Evolutionary conservation across 441 rosid species (phyloP), one percentile per base, ranked within the genome.

Genomic region (Gossypium schwendimanii): DNA sequence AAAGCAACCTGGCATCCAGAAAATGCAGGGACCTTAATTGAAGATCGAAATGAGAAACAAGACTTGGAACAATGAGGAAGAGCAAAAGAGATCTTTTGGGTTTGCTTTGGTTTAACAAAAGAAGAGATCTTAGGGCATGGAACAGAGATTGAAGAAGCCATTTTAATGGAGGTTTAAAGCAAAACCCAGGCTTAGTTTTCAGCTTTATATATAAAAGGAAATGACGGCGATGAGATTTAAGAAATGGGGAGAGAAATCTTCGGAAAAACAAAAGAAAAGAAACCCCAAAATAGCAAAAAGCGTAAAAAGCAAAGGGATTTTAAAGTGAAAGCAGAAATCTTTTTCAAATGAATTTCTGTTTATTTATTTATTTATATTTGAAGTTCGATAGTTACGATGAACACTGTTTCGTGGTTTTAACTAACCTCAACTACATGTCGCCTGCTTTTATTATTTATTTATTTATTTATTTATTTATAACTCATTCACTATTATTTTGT

Each of bases 131-230:
- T 89, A 41, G 93, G 87, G 75, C 83, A 86, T 44, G 97, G 88
- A 66, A 84, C 84, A 0, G 90, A 80, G 62, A 79, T 74, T 18
- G 94, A 85, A 24, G 89, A 85, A 24, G 91, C 87, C 98, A 93
- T 91, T 33, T 59, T 59, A 26, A 36, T n/a, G 15, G 50, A 1
- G 18, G 24, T 76, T 41, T 14, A 54, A 6, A 66, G 55, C 64
- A 67, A 36, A 73, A 63, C 61, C 69, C 44, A 63, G 3, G 24
- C 28, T 5, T 12, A n/a, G 55, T 33, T 72, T 28, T 11, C 41
- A 72, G 36, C 21, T 49, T 6, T 49, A 6, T 72, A 61, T 28
- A 47, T 61, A 61, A 0, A 55, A 6, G 24, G 15, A 26, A 63
- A 50, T 6, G 41, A 26, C 6, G 81, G 77, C 87, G 87, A 76